Evolutionary conservation across 2,329 filamentous ascomycete species (phyloP), one percentile per base, ranked within the genome.

Genomic region (Pseudocercospora ulei): DNA sequence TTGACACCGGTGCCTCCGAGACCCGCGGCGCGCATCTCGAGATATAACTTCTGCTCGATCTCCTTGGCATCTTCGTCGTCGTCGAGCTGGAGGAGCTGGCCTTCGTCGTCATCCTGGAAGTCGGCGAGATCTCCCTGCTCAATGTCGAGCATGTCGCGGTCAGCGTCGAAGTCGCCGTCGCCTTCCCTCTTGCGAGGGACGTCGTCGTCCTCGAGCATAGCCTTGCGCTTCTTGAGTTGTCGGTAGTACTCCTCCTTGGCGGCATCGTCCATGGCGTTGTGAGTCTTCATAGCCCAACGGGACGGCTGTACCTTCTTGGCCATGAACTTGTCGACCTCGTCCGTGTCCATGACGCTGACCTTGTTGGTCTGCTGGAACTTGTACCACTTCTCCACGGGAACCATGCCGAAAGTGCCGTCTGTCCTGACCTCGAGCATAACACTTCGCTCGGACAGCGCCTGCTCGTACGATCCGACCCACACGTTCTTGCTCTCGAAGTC

Each of bases 371-470:
- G 72, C 3, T 74, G 78, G 58, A 94, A 92, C 39, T 77, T 82
- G 65, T 98, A 98, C 79, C 83, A 95, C 56, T 95, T 94, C 62
- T 98, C 88, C 11, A 96, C 65, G 0, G 92, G 92, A 2, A 94
- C 71, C 76, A 96, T 82, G 42, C 79, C 78, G 58, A 93, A 90
- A 7, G 53, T 76, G 1, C 70, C 70, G 6, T 76, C 72, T 23
- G 77, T 73, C 20, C 85, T 80, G 27, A 84, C 72, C 24, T 88
- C 73, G 38, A 92, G 80, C 49, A 92, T 80, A 35, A 86, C 83
- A 35, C 83, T 78, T 1, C 68, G 71, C 53, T 88, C 80, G 0
- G 88, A 94, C 23, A 96, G 71, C 11, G 86, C 83, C 16, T 82
- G 81, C 54, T 96, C 82, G 53, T 96, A 95, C 40, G 79, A 82